Evolutionary conservation across 305 asterid genomes (phyloP), one percentile per base, ranked within the genome.

Genomic region (Fraxinus latifolia): DNA sequence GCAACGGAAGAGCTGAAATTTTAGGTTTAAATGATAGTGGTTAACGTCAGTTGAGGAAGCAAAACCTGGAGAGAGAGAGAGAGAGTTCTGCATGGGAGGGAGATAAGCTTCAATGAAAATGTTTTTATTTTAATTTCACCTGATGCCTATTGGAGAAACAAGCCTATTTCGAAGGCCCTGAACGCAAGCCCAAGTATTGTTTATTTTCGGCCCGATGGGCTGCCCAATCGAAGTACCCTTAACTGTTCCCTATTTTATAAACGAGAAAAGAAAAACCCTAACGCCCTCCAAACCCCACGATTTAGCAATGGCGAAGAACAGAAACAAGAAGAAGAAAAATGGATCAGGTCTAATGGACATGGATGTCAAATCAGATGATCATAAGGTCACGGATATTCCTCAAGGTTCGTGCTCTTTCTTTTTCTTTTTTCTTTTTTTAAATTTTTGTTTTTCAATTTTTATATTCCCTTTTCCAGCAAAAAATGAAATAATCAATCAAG

Each of bases 291-390:
- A 55, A 34, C 2, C 32, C 17, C 62, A 29, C 44, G 27, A 2
- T 25, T 14, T 76, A 65, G 76, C 90, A 70, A 90, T 92, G 94
- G 94, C 86, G 89, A 92, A 92, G 87, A 90, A 89, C 71, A 86
- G 92, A 80, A 89, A 89, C 86, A 90, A 89, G 82, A 91, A 83
- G 79, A 85, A 85, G 83, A 89, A 58, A 65, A 79, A 75, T 29
- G 86, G 83, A 6, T 77, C 86, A 6, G 78, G 78, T 77, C 80
- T 82, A 8, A 89, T 85, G 85, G 85, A 82, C 1, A 72, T 82
- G 84, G 94, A 90, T 82, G 37, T 83, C 2, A 23, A 82, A 31
- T 31, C 79, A 39, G 80, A 77, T 15, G 50, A 75, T 50, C 79
- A 62, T 11, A n/a, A 81, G 3, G 19, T 36, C 2, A 29, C 2